phyloP scores from a whole-genome alignment of 768 basidiomycete genomes.

The Clavulina sp. region DNA sequence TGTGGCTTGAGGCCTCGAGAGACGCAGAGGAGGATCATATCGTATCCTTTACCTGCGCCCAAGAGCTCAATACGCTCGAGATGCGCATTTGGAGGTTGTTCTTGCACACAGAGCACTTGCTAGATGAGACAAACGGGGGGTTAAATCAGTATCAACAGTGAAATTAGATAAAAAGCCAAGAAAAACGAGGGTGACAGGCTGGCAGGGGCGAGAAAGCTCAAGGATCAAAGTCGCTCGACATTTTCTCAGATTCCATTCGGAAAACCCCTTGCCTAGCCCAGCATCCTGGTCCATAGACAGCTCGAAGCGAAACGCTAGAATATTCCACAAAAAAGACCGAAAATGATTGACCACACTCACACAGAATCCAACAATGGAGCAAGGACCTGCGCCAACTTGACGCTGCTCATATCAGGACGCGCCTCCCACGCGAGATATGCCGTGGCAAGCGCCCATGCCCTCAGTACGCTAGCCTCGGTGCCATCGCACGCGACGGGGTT shows the following conservation, averaged over 20 bases:
- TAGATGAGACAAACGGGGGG: not conserved
- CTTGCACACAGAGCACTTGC: not conserved
- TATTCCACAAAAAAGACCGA: not conserved
- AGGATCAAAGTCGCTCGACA: not conserved
- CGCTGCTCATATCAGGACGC: not conserved
- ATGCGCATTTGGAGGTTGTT: not conserved
- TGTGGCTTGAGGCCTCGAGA: too few relatives aligned
- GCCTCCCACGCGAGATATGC: slow-evolving; percentile 8
- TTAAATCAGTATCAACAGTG: not conserved
- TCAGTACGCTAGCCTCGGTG: slow-evolving; percentile 6
- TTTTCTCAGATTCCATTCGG: not conserved
- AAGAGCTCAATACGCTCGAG: not conserved
- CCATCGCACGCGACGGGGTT: not conserved
- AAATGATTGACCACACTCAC: not conserved
- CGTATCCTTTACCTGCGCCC: slow-evolving; percentile 1
- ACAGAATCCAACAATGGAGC: not conserved
- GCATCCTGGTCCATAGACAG: too few relatives aligned
- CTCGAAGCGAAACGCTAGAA: not conserved
- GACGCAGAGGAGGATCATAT: too few relatives aligned
- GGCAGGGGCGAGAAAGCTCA: not conserved
- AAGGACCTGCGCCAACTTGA: not conserved
- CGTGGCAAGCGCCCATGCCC: slow-evolving; percentile 11
- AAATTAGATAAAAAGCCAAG: not conserved
- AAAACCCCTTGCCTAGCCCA: too few relatives aligned
- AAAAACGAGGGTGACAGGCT: not conserved